Evolutionary conservation across 202 grass and related monocot genomes (phyloP).

Genomic region (Setaria viridis): DNA sequence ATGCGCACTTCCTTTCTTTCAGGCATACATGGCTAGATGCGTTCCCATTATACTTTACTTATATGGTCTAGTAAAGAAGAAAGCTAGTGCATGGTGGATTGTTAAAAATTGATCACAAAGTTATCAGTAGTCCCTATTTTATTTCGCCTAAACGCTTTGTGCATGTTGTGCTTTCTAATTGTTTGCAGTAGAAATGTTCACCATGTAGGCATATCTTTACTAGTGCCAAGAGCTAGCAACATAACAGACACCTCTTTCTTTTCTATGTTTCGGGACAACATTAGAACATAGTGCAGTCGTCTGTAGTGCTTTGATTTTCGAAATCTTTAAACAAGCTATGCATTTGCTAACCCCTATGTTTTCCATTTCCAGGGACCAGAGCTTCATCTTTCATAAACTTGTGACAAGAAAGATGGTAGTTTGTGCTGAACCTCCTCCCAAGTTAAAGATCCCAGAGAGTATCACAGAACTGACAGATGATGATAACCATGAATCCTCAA

Average conservation of each 20-base stretch:
- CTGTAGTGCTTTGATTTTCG: neutral
- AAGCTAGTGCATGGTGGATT: neutral
- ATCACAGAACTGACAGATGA: constrained; percentile 35
- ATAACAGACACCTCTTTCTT: neutral
- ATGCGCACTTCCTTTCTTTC: neutral
- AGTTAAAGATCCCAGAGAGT: neutral
- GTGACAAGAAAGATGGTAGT: constrained; percentile 45
- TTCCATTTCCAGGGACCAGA: constrained; percentile 23
- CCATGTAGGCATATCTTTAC: neutral
- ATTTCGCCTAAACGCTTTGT: constrained; percentile 23
- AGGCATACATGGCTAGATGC: neutral
- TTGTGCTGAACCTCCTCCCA: constrained; percentile 17
- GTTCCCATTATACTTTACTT: neutral
- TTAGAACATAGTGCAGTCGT: neutral
- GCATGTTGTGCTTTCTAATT: constrained; percentile 28
- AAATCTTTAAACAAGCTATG: constrained; percentile 5
- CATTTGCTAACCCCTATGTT: constrained; percentile 23
- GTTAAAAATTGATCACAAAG: neutral
- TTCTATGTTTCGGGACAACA: neutral
- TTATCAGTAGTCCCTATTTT: neutral
- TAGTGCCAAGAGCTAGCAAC: neutral
- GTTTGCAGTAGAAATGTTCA: constrained; percentile 24
- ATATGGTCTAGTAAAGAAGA: constrained; percentile 11
- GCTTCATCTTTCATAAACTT: constrained; percentile 27
- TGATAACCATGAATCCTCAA: constrained; percentile 41